These are phyloP conservation scores for Pythium dissotocum DNA, from an alignment of 352 stramenopile genomes.

Conservation along the genomic window DNA sequence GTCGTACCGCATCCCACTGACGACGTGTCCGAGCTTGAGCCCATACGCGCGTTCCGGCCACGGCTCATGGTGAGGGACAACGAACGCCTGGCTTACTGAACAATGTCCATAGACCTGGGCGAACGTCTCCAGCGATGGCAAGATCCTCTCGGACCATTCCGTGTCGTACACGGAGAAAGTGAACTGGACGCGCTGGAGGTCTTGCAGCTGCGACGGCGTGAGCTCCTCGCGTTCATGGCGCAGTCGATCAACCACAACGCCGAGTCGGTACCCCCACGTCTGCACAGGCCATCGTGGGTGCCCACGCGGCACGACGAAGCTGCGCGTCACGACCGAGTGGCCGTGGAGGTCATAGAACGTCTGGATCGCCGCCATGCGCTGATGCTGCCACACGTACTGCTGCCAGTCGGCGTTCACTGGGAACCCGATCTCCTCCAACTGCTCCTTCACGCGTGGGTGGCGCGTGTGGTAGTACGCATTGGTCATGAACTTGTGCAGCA, in stretches of 20 bases:
- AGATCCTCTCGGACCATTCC: conserved; percentile 17
- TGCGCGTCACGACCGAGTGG: conserved; percentile 36
- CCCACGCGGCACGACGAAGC: conserved; percentile 36
- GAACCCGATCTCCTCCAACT: conserved; percentile 13
- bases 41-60: conserved; percentile 22
- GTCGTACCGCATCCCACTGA: conserved; percentile 11
- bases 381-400: conserved; percentile 23
- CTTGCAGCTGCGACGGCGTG: conserved; percentile 1
- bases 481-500: conserved; percentile 20
- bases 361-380: conserved; percentile 22
- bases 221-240: conserved; percentile 33
- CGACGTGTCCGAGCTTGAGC: conserved; percentile 12
- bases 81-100: conserved; percentile 21
- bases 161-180: conserved; percentile 22
- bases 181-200: conserved; percentile 28
- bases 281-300: conserved; percentile 31
- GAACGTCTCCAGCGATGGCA: conserved; percentile 20
- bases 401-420: conserved; percentile 24
- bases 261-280: conserved; percentile 32
- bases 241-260: conserved; percentile 14
- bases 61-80: conserved; percentile 17
- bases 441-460: not conserved
- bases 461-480: conserved; percentile 17
- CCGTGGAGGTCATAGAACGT: conserved; percentile 36
- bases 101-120: conserved; percentile 24